phyloP scores from a whole-genome alignment of 768 basidiomycete species.

The Auricularia auricula-judae region DNA sequence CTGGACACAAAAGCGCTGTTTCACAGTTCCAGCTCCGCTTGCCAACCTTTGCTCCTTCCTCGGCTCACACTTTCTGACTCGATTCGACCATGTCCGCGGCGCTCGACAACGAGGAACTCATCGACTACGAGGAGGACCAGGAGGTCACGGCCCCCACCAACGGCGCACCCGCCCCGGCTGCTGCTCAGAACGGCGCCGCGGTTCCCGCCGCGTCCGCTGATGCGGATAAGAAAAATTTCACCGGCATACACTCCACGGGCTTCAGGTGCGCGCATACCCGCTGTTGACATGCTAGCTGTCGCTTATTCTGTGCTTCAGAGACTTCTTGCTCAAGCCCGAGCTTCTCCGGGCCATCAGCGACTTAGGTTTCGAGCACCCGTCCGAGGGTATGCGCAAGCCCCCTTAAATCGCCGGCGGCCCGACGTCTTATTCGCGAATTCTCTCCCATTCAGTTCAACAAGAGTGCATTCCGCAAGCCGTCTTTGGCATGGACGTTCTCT shows the following conservation, averaged over 20 bases:
- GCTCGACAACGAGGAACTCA: conserved; percentile 77
- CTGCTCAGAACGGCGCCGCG: conserved; percentile 28
- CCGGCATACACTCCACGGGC: conserved; percentile 99
- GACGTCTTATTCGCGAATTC: conserved; percentile 3
- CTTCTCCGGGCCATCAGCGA: conserved; percentile 95
- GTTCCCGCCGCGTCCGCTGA: conserved; percentile 45
- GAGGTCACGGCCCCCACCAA: conserved; percentile 58
- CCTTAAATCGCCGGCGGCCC: background rate
- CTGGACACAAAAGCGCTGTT: background rate
- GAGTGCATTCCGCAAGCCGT: conserved; percentile 99
- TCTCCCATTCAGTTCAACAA: conserved; percentile 70
- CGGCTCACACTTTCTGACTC: background rate
- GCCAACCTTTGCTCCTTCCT: background rate
- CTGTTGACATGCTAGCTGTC: conserved; percentile 11
- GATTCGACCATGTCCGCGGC: conserved; percentile 52
- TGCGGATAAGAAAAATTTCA: conserved; percentile 95
- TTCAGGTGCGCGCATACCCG: conserved; percentile 57
- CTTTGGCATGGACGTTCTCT: conserved; percentile 97
- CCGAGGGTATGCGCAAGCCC: conserved; percentile 61
- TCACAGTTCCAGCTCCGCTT: conserved; percentile 3
- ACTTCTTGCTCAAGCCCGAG: conserved; percentile 97
- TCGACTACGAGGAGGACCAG: conserved; percentile 91
- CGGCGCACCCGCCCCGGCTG: conserved; percentile 26
- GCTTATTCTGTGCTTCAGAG: conserved; percentile 37
- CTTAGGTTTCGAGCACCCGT: conserved; percentile 99